Evolutionary conservation across 352 stramenopile genomes (phyloP), one percentile per base, ranked within the genome.

Genomic region (Phytophthora colocasiae): DNA sequence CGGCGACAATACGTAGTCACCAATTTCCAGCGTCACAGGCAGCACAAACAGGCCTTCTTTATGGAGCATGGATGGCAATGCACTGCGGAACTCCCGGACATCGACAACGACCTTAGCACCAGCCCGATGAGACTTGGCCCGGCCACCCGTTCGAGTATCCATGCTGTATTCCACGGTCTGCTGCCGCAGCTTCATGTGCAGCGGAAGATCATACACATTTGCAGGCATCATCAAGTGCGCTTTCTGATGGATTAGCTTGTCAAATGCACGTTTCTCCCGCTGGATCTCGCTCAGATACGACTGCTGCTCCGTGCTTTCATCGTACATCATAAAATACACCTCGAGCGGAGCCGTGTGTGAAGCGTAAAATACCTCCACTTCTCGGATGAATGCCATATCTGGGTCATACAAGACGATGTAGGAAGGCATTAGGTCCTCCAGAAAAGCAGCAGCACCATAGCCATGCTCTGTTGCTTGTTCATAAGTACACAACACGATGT

Each of bases 1-100:
- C 39, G 97, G 97, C 46, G 96, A 98, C 38, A 99, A 75, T 7
- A 99, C 96, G 73, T 98, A 99, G 76, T 99, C 98, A 6, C 98
- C 98, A 9, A 99, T 91, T 60, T 97, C 92, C 11, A 99, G 77
- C 19, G 97, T 99, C 14, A 98, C 83, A 7, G 98, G 97, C n/a
- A 96, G 80, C 24, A 99, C 77, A 53, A 96, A 67, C 50, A 98
- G 83, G 0, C 91, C 94, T 50, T 96, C 89, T 64, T 97, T 90
- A 77, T 99, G 96, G n/a, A 99, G 82, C 80, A 99, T 97, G 5
- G 92, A 98, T 5, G 98, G 97, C 38, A 99, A 75, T 2, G 92
- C 84, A 44, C 93, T 98, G 15, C 97, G 84, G 66, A 99, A 99
- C 74, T 99, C 98, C 45, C 98, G 91, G 29, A 99, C 91, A 71